Base-by-base conservation (phyloP, 2,329 filamentous ascomycete genomes). In the Fusarium sp. region DNA sequence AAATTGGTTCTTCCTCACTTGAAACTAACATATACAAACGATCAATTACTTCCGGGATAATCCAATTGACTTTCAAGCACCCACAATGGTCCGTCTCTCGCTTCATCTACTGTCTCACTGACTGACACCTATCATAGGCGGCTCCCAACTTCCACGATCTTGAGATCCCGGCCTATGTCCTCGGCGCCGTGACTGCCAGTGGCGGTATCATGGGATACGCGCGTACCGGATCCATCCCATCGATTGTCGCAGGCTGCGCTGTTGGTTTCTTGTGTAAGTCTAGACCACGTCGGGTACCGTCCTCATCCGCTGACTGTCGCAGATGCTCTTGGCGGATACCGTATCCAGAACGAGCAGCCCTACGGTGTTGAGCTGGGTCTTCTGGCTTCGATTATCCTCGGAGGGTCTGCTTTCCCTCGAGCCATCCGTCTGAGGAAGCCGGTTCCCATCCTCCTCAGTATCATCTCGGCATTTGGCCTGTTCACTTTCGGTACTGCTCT, bases 351-450 rank as follows among this genome's bases (percentile, higher is more conserved):
- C 74, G 84, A 86, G 66, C 86, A 93, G 78, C 79, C 91, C 3
- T 97, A 96, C 79, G 96, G 95, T 68, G 82, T 96, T 72, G 96
- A 98, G 81, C 83, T 97, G 44, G 92, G 91, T n/a, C 86, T 99
- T 9, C 84, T 97, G 44, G 96, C 96, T 4, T 97, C 93, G 0
- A 75, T 93, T n/a, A 82, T 98, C 25, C 86, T 99, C 34, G 95
- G 86, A 42, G 93, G 93, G 18, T 91, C 91, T 42, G 91, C 92
- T 2, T 90, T 98, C 65, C 96, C 96, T 11, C 87, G 96, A 57
- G 96, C 93, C 4, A 89, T 99, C 76, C 92, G 89, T 79, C 87
- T 90, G 42, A 85, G 86, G 73, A 99, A 98, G 86, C 92, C 93
- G 0, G 87, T 99, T 57, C 95, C 96, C 1, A 85, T 91, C 61